Conservation (phyloP, 306 rosid genomes). For the Amphicarpaea edgeworthii region DNA sequence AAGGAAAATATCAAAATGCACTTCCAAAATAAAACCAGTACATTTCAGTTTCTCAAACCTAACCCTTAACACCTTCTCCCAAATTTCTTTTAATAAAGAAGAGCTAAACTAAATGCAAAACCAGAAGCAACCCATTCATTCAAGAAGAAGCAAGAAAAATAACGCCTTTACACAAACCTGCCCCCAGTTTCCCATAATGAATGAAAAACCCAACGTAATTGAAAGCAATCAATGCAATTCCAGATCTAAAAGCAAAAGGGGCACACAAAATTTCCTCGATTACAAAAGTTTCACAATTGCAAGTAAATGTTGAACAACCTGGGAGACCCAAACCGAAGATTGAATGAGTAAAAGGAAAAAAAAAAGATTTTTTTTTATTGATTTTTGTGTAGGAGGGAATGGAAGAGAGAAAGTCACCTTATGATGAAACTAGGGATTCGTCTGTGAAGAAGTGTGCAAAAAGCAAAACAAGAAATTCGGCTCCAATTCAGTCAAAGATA, state of each 20-base stretch:
- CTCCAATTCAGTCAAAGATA: too few relatives aligned
- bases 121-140: slow-evolving; percentile 30
- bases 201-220: not conserved
- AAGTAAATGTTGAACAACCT: slow-evolving; percentile 38
- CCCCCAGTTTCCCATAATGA: slow-evolving; percentile 2
- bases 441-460: slow-evolving; percentile 6
- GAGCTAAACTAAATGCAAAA: slow-evolving; percentile 35
- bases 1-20: not conserved
- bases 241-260: slow-evolving; percentile 30
- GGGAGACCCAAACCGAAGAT: slow-evolving; percentile 2
- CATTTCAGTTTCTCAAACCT: slow-evolving; percentile 28
- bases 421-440: slow-evolving; percentile 28
- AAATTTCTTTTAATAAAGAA: not conserved
- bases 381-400: not conserved
- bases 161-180: not conserved
- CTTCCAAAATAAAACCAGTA: slow-evolving; percentile 8
- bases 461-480: too few relatives aligned
- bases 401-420: slow-evolving; percentile 24
- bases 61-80: not conserved
- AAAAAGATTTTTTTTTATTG: not conserved
- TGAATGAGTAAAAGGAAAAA: not conserved
- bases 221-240: slow-evolving; percentile 13
- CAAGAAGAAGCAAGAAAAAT: not conserved
- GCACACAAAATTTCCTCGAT: not conserved
- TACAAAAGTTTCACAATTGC: slow-evolving; percentile 9